Percentiles rank a stretch among this genome's conserved stretches.
phyloP scores from a whole-genome alignment of 768 basidiomycete species.

The Stropharia rugosoannulata region DNA sequence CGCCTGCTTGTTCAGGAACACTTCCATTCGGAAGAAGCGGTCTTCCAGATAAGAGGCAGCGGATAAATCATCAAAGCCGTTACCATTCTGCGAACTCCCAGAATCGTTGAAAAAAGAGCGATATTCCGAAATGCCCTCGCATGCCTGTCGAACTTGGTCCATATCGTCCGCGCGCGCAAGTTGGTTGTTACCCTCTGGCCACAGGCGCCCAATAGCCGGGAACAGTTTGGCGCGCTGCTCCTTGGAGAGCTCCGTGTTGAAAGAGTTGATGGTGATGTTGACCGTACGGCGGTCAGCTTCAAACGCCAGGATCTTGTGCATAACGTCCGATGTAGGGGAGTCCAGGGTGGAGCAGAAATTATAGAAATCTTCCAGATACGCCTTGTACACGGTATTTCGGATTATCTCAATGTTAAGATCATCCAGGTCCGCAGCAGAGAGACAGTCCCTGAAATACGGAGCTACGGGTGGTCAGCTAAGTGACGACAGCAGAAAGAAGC shows the following conservation, averaged over 20 bases:
- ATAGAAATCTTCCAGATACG: slow-evolving; percentile 98
- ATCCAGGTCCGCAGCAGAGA: slow-evolving; percentile 94
- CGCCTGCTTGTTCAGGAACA: slow-evolving; percentile 89
- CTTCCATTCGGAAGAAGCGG: slow-evolving; percentile 92
- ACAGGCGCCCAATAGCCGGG: slow-evolving; percentile 90
- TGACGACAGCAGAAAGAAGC: neutral
- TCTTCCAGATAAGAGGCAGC: slow-evolving; percentile 80
- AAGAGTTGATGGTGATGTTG: slow-evolving; percentile 99
- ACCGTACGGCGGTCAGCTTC: slow-evolving; percentile 97
- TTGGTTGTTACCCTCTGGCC: slow-evolving; percentile 93
- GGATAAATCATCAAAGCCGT: slow-evolving; percentile 41
- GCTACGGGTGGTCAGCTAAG: slow-evolving; percentile 41
- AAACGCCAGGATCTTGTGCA: slow-evolving; percentile 90
- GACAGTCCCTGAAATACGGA: slow-evolving; percentile 94
- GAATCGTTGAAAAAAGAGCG: slow-evolving; percentile 80
- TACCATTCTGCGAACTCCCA: slow-evolving; percentile 26
- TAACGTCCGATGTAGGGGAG: slow-evolving; percentile 85
- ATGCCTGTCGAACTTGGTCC: slow-evolving; percentile 85
- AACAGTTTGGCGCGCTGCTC: slow-evolving; percentile 94
- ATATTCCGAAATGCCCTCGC: slow-evolving; percentile 90
- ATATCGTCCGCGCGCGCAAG: slow-evolving; percentile 94
- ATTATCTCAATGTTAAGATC: slow-evolving; percentile 99
- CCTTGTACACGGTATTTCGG: slow-evolving; percentile 98
- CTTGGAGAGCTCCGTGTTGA: slow-evolving; percentile 92
- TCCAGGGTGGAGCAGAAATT: slow-evolving; percentile 77